Base-by-base conservation (phyloP, 768 basidiomycete genomes). In the Amanita polypyramis region DNA sequence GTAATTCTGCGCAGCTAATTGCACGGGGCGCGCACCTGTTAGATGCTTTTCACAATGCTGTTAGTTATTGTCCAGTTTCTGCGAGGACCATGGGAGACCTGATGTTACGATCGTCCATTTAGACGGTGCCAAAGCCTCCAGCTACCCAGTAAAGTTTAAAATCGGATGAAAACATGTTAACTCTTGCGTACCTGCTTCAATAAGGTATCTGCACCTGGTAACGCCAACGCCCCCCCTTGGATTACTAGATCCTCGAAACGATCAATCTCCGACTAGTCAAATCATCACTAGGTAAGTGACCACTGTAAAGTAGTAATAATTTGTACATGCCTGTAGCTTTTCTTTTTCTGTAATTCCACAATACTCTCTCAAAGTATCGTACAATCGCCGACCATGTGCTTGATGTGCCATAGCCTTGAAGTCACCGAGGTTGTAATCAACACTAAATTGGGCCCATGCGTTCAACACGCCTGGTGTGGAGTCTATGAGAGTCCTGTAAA, bases 21-120 rank as follows among this genome's bases (percentile, higher is more conserved):
- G 87, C 89, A 17, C 73, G 70, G 11, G 74, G 68, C 14, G 88
- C 77, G 58, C 84, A 92, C 51, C 74, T 74, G 52, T 71, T 76
- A 17, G 90, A 89, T 0, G 92, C 90, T 88, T 51, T 34, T 23
- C 30, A 32, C 7, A 17, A 8, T 11, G 30, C 11, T 15, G 45
- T 14, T 35, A 44, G 25, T 36, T 32, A 30, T 46, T 48, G 41
- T 41, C 25, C 27, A 46, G 27, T 14, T 25, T 9, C 10, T 9
- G 20, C 19, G 11, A 7, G 17, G 10, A 14, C 17, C 6, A 11
- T 8, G 20, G 40, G 54, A 55, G 57, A 82, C 88, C 80, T 37
- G 85, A 89, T 5, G 90, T 92, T 29, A 88, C 85, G 57, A 94
- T 87, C 3, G 87, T 87, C 86, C 88, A 94, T 35, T 72, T 69